Conservation (phyloP, 2,329 filamentous ascomycete species). For the Sporothrix pseudoabietina region DNA sequence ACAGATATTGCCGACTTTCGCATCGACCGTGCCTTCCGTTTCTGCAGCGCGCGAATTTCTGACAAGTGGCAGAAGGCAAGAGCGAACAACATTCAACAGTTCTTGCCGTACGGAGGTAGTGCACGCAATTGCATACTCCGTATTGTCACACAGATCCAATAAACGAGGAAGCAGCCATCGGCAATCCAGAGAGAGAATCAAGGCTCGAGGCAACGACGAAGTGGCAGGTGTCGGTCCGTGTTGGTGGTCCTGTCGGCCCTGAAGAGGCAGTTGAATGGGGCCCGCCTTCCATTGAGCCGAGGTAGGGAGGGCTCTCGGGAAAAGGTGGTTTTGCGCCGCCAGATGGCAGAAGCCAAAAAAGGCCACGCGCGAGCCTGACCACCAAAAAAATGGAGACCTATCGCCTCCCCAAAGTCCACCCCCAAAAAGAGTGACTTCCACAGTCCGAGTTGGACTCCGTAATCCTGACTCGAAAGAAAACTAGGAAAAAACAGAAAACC, state of each 20-base stretch:
- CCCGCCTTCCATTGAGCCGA: slow-evolving; percentile 32
- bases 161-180: slow-evolving; percentile 2
- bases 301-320: slow-evolving; percentile 26
- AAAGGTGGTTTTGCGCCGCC: background rate
- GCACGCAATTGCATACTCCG: no score
- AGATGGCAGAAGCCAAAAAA: background rate
- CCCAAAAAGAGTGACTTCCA: background rate
- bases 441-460: background rate
- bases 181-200: slow-evolving; percentile 11
- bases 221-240: background rate
- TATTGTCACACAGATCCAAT: background rate
- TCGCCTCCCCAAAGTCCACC: slow-evolving; percentile 21
- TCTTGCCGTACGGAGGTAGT: background rate
- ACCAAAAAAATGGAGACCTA: slow-evolving; percentile 16
- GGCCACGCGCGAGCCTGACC: background rate
- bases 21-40: slow-evolving; percentile 18
- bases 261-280: background rate
- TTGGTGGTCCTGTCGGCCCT: background rate
- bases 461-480: background rate
- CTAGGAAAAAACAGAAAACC: no score
- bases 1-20: slow-evolving; percentile 6
- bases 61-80: background rate
- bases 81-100: background rate
- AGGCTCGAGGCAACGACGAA: background rate
- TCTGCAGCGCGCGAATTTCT: background rate